These are phyloP conservation scores for Stylosanthes scabra DNA, from an alignment of 331 rosid species.

Conservation along the genomic window DNA sequence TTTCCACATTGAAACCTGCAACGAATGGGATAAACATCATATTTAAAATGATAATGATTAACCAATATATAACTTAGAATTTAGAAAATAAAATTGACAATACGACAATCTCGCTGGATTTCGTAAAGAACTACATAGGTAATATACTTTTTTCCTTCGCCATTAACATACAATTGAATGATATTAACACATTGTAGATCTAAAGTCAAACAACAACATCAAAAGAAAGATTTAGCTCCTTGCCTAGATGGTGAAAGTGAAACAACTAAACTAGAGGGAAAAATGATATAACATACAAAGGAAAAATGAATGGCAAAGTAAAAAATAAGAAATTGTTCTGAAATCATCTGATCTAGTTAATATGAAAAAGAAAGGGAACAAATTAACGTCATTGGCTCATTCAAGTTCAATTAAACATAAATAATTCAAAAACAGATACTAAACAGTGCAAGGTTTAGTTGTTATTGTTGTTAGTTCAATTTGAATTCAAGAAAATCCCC, in stretches of 20 bases:
- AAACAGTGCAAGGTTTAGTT: too few relatives aligned
- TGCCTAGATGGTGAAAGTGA: neutral
- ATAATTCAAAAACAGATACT: too few relatives aligned
- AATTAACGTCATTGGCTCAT: neutral
- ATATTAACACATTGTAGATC: neutral
- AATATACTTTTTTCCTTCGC: neutral
- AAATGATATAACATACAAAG: neutral
- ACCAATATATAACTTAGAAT: neutral
- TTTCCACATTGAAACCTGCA: constrained; percentile 92
- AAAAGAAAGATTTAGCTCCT: neutral
- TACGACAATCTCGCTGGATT: constrained; percentile 3
- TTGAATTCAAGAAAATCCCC: neutral
- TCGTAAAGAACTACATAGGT: neutral
- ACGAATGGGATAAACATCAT: neutral
- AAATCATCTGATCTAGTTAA: neutral
- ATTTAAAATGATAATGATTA: neutral
- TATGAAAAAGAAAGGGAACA: neutral
- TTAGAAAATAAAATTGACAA: neutral
- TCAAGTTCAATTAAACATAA: neutral
- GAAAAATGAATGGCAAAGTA: neutral
- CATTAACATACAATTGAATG: neutral
- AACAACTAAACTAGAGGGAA: neutral
- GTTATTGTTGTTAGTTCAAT: too few relatives aligned
- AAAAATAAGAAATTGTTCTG: neutral
- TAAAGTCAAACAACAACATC: neutral